Evolutionary conservation across 805 yeast genomes (phyloP), one percentile per base, ranked within the genome.

Genomic region (Candida takata): DNA sequence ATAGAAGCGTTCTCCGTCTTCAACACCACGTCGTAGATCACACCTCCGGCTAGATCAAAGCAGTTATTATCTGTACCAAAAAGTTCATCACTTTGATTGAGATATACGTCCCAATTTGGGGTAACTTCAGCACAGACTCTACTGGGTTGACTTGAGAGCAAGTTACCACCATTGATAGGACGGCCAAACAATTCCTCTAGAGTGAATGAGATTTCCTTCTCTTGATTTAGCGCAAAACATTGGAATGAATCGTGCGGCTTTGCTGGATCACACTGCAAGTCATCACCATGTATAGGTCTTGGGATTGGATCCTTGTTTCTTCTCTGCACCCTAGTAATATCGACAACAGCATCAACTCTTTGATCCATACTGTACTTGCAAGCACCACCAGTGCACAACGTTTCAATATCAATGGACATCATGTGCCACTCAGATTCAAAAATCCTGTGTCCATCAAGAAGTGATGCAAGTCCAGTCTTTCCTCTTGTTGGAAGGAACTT

Each of bases 391-490:
- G 56, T 61, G 46, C 87, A 77, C 10, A 60, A 61, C 0, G 86
- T 77, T 13, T 61, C 60, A 18, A 90, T 68, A 55, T 90, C 97
- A 31, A 92, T 75, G 3, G 96, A 72, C 86, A 92, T 80, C 27
- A 88, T 76, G 45, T 88, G 95, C 97, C 97, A 92, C 43, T 79
- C 77, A 0, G 96, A 78, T 52, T 87, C 95, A 57, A 87, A 92
- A 8, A 86, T 72, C 51, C 79, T 79, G 55, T 86, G 95, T 14
- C 98, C 97, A 49, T 87, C 95, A 17, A 92, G 64, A 28, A 90
- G 64, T 0, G 94, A 73, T 0, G 95, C 74, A 27, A 92, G 64
- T 3, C 98, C 98, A 0, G 94, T 78, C 55, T 79, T 82, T 3
- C 96, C 97, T 53, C 85, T 80, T 9, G 97, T 84, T 4, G 98